These are phyloP conservation scores for Diddensiella santjacobensis DNA, from an alignment of 805 yeast genomes.

Conservation along the genomic window DNA sequence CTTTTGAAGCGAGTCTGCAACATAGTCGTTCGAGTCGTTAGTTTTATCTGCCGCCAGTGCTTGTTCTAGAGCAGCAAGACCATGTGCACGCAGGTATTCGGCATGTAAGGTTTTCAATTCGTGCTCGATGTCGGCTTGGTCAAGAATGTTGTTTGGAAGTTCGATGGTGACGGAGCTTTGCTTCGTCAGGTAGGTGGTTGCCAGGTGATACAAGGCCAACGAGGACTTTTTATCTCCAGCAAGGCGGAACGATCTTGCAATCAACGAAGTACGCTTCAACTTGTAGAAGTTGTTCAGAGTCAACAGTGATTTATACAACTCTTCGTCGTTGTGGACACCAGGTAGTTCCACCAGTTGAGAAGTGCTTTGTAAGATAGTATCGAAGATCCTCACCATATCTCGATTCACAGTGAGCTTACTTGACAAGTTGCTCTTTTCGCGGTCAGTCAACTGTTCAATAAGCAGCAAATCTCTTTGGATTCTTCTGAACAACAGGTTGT, in stretches of 20 bases:
- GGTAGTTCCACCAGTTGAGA: conserved; percentile 72
- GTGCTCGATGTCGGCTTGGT: conserved; percentile 14
- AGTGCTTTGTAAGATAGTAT: conserved; percentile 50
- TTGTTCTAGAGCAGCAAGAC: conserved; percentile 37
- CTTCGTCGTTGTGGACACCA: conserved; percentile 86
- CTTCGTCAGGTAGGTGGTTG: conserved; percentile 14
- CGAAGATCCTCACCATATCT: conserved; percentile 48
- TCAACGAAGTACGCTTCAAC: conserved; percentile 40
- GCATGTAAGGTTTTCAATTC: conserved; percentile 4
- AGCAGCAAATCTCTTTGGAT: conserved; percentile 66
- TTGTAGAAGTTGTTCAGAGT: conserved; percentile 46
- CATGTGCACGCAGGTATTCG: conserved; percentile 26
- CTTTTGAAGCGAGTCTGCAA: conserved; percentile 44
- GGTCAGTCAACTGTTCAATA: conserved; percentile 18
- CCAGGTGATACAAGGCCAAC: conserved; percentile 29
- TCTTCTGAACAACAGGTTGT: conserved; percentile 59
- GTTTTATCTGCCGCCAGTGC: conserved; percentile 13
- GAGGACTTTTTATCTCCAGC: conserved; percentile 30
- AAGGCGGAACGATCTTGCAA: conserved; percentile 40
- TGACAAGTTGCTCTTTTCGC: conserved; percentile 14
- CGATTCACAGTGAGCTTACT: conserved; percentile 10
- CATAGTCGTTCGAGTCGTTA: conserved; percentile 22
- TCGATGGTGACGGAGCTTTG: conserved; percentile 3
- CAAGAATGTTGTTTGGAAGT: conserved; percentile 8
- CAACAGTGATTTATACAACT: conserved; percentile 51